Evolutionary conservation across 2,329 filamentous ascomycete species (phyloP), one percentile per base, ranked within the genome.

Genomic region (Colletotrichum plurivorum): DNA sequence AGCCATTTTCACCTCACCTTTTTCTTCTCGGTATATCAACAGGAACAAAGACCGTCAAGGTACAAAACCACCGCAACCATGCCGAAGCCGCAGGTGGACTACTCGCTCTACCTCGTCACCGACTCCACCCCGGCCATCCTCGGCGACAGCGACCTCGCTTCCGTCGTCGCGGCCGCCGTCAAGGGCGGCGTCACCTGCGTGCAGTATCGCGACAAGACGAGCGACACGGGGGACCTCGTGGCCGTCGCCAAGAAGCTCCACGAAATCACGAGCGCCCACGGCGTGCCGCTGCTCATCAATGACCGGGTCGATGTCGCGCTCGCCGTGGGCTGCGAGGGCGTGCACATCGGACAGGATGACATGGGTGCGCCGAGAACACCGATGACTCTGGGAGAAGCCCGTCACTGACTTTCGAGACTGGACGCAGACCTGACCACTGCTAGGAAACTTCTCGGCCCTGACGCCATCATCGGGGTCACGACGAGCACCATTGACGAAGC

Each of bases 311-410:
- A 97, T 78, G 93, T 98, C 27, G 95, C 94, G 9, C 86, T 94
- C 18, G 94, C 94, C 15, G 88, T 95, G 51, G 93, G 90, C 13
- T 96, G 93, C 66, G 95, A 98, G 82, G 96, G 96, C 53, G 94
- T 97, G 9, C 96, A 98, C 79, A 88, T 98, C 57, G 96, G 96
- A 7, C 95, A 98, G 83, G 95, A 98, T 86, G 95, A 98, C 79
- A 91, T 97, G 85, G 85, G 92, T 93, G 79, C 73, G 86, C 79
- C 20, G 45, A 39, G 13, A 16, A 31, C 7, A 25, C 7, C 31
- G 27, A 31, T 31, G 27, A 31, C 27, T 31, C 27, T n/a, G 16
- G 43, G 13, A 18, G 16, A 16, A 8, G 16, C 43, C 43, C 43
- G 43, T 46, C 43, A 43, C 48, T 8, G 20, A 64, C 16, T 2